phyloP scores from a whole-genome alignment of 2,329 filamentous ascomycete species.

The Fusarium napiforme region DNA sequence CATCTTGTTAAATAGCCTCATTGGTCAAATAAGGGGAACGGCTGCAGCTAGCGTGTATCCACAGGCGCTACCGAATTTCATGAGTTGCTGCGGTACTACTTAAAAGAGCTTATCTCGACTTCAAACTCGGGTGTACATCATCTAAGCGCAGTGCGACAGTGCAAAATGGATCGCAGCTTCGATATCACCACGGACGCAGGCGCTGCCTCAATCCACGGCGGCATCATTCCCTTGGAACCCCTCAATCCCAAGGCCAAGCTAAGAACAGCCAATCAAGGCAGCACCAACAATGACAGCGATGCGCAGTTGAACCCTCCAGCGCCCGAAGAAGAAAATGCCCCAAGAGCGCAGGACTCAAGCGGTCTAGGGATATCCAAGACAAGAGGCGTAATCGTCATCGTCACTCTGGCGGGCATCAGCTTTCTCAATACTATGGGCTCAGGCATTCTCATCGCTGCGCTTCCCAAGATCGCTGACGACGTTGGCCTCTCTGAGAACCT shows the following conservation, averaged over 20 bases:
- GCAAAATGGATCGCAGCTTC: conserved; percentile 3
- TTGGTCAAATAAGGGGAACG: no score
- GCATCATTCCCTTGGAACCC: conserved; percentile 7
- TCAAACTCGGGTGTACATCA: accelerated
- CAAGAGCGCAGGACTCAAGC: neutral
- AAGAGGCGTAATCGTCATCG: conserved; percentile 12
- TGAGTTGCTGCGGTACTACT: no score
- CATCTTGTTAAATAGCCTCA: no score
- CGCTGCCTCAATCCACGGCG: neutral
- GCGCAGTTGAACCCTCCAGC: neutral
- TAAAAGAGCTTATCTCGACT: neutral
- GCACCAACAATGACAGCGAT: neutral
- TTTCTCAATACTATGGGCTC: conserved; percentile 44
- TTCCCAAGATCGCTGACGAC: conserved; percentile 36
- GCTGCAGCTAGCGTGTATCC: no score
- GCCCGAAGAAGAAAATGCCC: accelerated
- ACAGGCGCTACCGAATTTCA: no score
- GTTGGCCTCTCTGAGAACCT: conserved; percentile 32
- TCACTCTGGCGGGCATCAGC: conserved; percentile 34
- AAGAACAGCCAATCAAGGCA: neutral
- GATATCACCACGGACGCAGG: neutral
- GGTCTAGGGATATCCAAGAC: conserved; percentile 13
- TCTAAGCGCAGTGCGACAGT: accelerated
- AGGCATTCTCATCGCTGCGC: conserved; percentile 36
- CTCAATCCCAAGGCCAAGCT: neutral